Base-by-base conservation (phyloP, 1,284 basidiomycete species). In the Cryptococcus depauperatus region DNA sequence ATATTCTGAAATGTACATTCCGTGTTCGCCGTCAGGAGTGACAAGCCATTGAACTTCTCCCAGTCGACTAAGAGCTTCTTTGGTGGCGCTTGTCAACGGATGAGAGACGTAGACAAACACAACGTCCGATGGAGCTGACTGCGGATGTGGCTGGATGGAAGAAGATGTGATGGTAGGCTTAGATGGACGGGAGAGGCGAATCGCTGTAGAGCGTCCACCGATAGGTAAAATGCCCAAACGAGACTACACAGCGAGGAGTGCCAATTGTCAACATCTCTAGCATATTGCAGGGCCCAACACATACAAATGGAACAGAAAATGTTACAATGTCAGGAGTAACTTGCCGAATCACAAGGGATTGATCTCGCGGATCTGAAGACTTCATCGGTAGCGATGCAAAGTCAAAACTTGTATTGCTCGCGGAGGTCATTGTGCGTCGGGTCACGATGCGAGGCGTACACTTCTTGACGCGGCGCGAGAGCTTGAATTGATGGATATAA, bases 81-180 rank as follows among this genome's bases (percentile, higher is more conserved):
- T 83, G 1, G 86, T 92, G 29, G 81, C 81, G 5, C 76, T 70
- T 38, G 82, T 80, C 43, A 89, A 71, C 0, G 86, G 84, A 3
- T 87, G 87, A 2, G 86, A 91, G 1, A 87, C 89, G 26, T 93
- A 75, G 1, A 95, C 74, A 80, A 88, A 92, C 21, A 95, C 79
- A 4, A 79, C 81, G 16, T 82, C 81, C 25, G 43, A 47, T 4
- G 42, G 26, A 4, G 43, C 44, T 13, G 41, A 21, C 30, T 45
- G 44, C 34, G 50, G 50, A 22, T 37, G 28, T 9, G 50, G 50
- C 27, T 52, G 50, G 27, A 52, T 52, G 26, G 44, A 40, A 14
- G 18, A 19, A 5, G 37, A 37, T 2, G 43, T 43, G 22, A 52
- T 34, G 16, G 47, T 45, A n/a, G 46, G 49, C 30, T 44, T 51